Evolutionary conservation across 805 yeast species (phyloP).

Genomic region (Lipomyces chichibuensis): DNA sequence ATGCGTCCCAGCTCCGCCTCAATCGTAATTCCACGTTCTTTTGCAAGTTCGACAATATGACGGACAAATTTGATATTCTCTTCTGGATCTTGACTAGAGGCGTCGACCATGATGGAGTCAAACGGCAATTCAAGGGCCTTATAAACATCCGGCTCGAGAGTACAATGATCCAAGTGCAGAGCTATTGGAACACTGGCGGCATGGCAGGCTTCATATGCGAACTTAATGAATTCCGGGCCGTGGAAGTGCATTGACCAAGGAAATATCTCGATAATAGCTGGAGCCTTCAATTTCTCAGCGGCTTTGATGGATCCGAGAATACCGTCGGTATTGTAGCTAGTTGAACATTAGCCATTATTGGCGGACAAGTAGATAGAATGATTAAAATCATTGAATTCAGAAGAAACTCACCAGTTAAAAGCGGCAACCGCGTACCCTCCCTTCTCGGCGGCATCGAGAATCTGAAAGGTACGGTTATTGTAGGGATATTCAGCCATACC

Average conservation of each 20-base stretch:
- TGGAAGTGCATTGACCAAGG: conserved; percentile 48
- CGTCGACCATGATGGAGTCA: conserved; percentile 49
- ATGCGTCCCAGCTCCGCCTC: conserved; percentile 50
- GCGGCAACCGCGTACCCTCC: conserved; percentile 46
- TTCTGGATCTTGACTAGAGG: conserved; percentile 46
- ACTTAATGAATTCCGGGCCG: conserved; percentile 42
- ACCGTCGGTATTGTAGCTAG: conserved; percentile 45
- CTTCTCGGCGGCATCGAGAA: conserved; percentile 43
- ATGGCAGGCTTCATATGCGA: conserved; percentile 40
- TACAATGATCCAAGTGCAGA: conserved; percentile 48
- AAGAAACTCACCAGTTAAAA: conserved; percentile 40
- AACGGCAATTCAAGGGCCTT: conserved; percentile 46
- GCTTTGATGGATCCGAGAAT: conserved; percentile 46
- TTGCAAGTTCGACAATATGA: conserved; percentile 43
- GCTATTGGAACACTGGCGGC: conserved; percentile 47
- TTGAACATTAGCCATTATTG: too few relatives aligned
- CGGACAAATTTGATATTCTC: conserved; percentile 43
- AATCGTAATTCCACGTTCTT: conserved; percentile 42
- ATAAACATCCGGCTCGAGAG: conserved; percentile 42
- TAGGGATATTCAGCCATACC: conserved; percentile 30
- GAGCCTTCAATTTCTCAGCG: conserved; percentile 45
- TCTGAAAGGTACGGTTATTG: conserved; percentile 42
- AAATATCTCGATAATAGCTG: conserved; percentile 45
- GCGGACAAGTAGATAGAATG: too few relatives aligned
- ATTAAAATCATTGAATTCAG: too few relatives aligned